These are phyloP conservation scores for Calonectria hongkongensis DNA, from an alignment of 2,329 filamentous ascomycete species.

Conservation along the genomic window DNA sequence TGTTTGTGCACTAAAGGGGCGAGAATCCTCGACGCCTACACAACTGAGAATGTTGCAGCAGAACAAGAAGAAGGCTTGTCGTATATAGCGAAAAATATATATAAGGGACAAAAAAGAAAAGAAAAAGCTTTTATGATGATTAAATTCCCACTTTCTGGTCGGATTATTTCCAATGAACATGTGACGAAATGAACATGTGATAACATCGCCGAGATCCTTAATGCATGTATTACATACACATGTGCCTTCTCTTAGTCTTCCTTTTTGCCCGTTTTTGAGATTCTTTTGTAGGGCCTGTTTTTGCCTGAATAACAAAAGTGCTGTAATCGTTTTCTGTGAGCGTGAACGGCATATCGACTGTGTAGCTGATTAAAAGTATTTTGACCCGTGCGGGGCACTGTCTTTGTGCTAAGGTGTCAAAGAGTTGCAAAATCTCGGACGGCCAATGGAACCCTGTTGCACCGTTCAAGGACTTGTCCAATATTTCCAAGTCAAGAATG, in stretches of 20 bases:
- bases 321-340: not conserved
- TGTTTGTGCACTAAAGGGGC: not conserved
- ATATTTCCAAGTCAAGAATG: not conserved
- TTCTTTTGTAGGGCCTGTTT: not conserved
- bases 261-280: not conserved
- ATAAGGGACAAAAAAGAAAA: not conserved
- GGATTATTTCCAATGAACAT: too few species aligned
- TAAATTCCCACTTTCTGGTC: too few species aligned
- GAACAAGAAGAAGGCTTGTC: not conserved
- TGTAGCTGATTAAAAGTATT: constrained; percentile 15
- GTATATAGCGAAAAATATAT: not conserved
- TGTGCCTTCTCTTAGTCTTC: not conserved
- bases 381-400: not conserved
- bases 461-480: not conserved
- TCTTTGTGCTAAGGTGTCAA: not conserved
- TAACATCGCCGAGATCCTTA: too few species aligned
- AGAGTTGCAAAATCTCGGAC: not conserved
- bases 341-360: not conserved
- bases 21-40: not conserved
- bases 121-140: not conserved
- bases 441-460: not conserved
- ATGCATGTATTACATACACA: too few species aligned
- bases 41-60: not conserved
- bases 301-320: not conserved
- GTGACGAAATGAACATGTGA: too few species aligned